Percentiles rank a stretch among this genome's conserved stretches.
These are phyloP conservation scores for Arabidopsis hybrid DNA, from an alignment of 441 rosid species.

Conservation along the genomic window DNA sequence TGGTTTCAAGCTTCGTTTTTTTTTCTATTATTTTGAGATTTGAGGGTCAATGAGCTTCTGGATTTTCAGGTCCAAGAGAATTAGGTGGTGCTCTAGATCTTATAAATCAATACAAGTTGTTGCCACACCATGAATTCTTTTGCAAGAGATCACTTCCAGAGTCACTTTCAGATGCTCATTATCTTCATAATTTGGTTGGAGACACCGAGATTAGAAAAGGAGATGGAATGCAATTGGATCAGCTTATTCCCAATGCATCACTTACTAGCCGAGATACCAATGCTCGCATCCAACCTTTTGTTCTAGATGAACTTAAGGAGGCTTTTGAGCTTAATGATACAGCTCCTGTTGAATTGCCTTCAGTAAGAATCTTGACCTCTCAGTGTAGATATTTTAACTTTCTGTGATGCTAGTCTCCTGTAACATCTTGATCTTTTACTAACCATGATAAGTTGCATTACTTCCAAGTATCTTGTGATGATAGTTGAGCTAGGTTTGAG, in stretches of 20 bases:
- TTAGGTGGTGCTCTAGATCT: conserved; percentile 90
- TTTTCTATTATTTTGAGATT: background rate
- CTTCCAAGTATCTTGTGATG: conserved; percentile 8
- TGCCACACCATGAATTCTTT: conserved; percentile 87
- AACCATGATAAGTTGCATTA: background rate
- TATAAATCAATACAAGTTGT: conserved; percentile 77
- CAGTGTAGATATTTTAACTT: no score
- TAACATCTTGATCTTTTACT: background rate
- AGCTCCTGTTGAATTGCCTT: conserved; percentile 73
- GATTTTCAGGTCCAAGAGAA: conserved; percentile 75
- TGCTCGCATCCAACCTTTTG: conserved; percentile 74
- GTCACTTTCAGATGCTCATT: conserved; percentile 86
- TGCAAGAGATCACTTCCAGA: conserved; percentile 90
- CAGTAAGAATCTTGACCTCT: conserved; percentile 53
- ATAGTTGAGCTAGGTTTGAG: conserved; percentile 1
- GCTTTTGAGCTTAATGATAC: conserved; percentile 81
- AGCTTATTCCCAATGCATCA: conserved; percentile 69
- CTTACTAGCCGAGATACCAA: conserved; percentile 51
- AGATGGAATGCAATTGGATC: conserved; percentile 92
- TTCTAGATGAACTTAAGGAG: conserved; percentile 70
- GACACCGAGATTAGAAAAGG: conserved; percentile 86
- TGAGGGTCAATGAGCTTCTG: conserved; percentile 16
- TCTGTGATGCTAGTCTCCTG: no score
- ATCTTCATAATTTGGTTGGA: conserved; percentile 82
- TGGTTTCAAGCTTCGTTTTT: background rate